A percentile compares a stretch with the other conserved stretches of the same genome.
phyloP scores from a whole-genome alignment of 2,329 filamentous ascomycete genomes.

The Sclerotinia sclerotiorum region DNA sequence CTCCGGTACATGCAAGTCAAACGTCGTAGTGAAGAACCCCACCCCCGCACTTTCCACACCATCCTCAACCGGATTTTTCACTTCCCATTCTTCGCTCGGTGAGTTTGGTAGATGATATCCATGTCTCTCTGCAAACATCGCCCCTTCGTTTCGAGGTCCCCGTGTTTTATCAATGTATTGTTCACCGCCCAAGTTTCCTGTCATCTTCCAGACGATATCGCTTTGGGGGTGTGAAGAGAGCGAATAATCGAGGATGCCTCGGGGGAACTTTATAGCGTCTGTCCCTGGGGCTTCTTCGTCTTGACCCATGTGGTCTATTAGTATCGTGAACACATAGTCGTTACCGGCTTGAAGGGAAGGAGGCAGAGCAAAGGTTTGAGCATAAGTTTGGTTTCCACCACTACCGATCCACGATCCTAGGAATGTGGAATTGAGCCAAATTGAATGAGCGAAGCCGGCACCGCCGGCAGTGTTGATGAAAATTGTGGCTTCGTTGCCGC shows the following conservation, averaged over 20 bases:
- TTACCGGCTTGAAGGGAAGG: constrained; percentile 59
- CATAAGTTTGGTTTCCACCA: constrained; percentile 54
- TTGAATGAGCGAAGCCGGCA: constrained; percentile 61
- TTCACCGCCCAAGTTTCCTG: constrained; percentile 67
- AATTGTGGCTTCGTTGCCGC: constrained; percentile 55
- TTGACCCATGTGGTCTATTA: constrained; percentile 70
- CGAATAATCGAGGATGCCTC: constrained; percentile 61
- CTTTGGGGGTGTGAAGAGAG: constrained; percentile 50
- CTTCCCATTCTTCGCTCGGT: constrained; percentile 47
- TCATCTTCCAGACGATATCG: constrained; percentile 62
- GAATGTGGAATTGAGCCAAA: constrained; percentile 62
- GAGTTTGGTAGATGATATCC: constrained; percentile 60
- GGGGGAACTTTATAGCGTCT: constrained; percentile 61
- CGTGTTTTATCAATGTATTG: constrained; percentile 58
- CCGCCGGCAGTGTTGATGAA: constrained; percentile 63
- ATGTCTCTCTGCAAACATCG: constrained; percentile 60
- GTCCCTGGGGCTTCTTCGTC: constrained; percentile 61
- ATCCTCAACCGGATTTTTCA: constrained; percentile 42
- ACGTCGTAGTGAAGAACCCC: constrained; percentile 56
- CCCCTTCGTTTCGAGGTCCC: constrained; percentile 67
- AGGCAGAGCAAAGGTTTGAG: constrained; percentile 63
- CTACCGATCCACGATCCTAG: constrained; percentile 55
- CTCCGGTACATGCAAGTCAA: constrained; percentile 55
- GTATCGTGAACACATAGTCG: constrained; percentile 61
- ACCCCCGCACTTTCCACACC: constrained; percentile 53